A percentile compares a stretch with the other conserved stretches of the same genome.
These are phyloP conservation scores for Allomyces macrogynus DNA, from an alignment of 192 early-diverging fungal genomes.

Conservation along the genomic window DNA sequence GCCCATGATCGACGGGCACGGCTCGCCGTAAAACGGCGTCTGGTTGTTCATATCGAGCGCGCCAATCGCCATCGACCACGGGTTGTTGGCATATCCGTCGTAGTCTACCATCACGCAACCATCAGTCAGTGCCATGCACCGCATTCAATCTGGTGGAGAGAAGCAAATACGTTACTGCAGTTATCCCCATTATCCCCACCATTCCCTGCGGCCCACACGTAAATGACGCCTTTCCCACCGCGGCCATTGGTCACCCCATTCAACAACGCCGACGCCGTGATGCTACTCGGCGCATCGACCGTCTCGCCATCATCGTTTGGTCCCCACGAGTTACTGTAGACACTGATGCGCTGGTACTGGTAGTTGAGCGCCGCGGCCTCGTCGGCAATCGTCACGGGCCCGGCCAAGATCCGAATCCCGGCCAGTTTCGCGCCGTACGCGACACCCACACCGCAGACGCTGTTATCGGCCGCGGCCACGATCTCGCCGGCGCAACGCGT, in stretches of 20 bases:
- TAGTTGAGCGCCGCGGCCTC: slow-evolving; percentile 83
- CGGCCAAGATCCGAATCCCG: slow-evolving; percentile 20
- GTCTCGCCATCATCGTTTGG: slow-evolving; percentile 71
- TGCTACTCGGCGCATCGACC: slow-evolving; percentile 58
- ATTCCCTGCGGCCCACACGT: slow-evolving; percentile 86
- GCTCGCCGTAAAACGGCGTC: slow-evolving; percentile 72
- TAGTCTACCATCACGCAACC: slow-evolving; percentile 21
- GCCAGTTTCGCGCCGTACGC: slow-evolving; percentile 74
- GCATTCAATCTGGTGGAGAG: too few species aligned
- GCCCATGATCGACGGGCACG: slow-evolving; percentile 58
- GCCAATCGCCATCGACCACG: slow-evolving; percentile 83
- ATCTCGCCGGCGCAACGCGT: slow-evolving; percentile 97
- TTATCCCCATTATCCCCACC: slow-evolving; percentile 64
- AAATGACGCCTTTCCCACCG: slow-evolving; percentile 65
- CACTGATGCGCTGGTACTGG: slow-evolving; percentile 65
- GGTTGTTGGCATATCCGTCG: slow-evolving; percentile 88
- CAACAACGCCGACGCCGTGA: slow-evolving; percentile 62
- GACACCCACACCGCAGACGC: slow-evolving; percentile 74
- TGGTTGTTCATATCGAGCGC: slow-evolving; percentile 53
- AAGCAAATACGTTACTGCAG: slow-evolving; percentile 35
- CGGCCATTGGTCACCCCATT: slow-evolving; percentile 75
- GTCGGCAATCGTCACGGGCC: slow-evolving; percentile 56
- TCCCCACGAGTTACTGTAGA: slow-evolving; percentile 95
- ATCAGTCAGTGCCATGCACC: too few species aligned
- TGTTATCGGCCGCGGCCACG: slow-evolving; percentile 65